phyloP scores from a whole-genome alignment of 2,329 filamentous ascomycete genomes.

The Sarocladium oryzae region DNA sequence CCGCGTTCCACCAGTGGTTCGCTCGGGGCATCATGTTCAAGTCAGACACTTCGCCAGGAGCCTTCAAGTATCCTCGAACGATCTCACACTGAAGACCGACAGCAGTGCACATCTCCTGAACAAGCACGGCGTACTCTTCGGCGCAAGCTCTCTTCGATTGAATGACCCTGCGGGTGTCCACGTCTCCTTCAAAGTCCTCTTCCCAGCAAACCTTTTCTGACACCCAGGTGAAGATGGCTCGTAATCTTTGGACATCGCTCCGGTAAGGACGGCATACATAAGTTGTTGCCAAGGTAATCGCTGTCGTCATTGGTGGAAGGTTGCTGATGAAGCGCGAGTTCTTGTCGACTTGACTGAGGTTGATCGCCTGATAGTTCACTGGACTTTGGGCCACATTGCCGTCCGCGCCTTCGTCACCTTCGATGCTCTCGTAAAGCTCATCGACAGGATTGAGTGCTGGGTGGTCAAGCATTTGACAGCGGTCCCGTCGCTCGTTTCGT shows the following conservation, averaged over 20 bases:
- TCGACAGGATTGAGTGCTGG: conserved; percentile 85
- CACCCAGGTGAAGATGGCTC: conserved; percentile 97
- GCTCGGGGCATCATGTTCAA: conserved; percentile 74
- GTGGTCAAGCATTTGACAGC: conserved; percentile 92
- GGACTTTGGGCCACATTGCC: conserved; percentile 77
- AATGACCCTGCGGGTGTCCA: conserved; percentile 79
- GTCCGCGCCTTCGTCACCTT: conserved; percentile 86
- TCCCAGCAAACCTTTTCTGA: conserved; percentile 95
- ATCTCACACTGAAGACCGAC: conserved; percentile 84
- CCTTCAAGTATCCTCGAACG: conserved; percentile 84
- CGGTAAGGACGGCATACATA: conserved; percentile 92
- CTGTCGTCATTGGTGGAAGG: conserved; percentile 74
- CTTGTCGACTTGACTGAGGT: conserved; percentile 86
- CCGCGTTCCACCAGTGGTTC: conserved; percentile 98
- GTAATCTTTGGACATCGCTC: conserved; percentile 84
- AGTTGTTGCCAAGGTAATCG: conserved; percentile 75
- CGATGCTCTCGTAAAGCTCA: conserved; percentile 73
- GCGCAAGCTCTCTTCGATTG: conserved; percentile 77
- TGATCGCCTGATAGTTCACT: conserved; percentile 73
- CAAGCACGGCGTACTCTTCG: conserved; percentile 82
- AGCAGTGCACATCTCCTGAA: conserved; percentile 88
- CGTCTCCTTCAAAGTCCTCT: conserved; percentile 79
- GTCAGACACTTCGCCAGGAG: conserved; percentile 77
- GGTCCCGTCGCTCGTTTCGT: conserved; percentile 73
- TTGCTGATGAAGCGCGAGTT: conserved; percentile 85